phyloP scores from a whole-genome alignment of 2,329 filamentous ascomycete genomes.

The Diaporthe eres region DNA sequence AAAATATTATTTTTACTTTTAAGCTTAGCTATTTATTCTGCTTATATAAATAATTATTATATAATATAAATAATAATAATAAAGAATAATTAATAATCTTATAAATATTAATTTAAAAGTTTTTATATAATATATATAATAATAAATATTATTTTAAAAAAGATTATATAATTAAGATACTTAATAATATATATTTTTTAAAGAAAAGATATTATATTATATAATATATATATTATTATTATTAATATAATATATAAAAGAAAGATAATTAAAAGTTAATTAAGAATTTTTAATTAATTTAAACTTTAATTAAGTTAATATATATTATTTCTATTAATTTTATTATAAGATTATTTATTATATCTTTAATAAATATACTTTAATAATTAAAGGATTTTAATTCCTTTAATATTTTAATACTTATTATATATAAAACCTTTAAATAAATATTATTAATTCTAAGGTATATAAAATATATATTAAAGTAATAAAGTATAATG shows the following conservation, averaged over 20 bases:
- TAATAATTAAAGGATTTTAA: neutral
- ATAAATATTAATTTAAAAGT: too few species aligned
- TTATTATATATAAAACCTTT: neutral
- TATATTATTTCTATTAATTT: neutral
- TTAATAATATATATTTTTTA: too few species aligned
- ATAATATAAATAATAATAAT: neutral
- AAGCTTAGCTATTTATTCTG: neutral
- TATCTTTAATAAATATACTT: neutral
- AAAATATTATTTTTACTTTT: neutral
- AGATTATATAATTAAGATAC: too few species aligned
- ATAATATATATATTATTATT: too few species aligned
- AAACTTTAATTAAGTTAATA: neutral
- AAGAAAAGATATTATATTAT: too few species aligned
- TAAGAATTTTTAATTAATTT: neutral
- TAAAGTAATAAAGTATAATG: neutral
- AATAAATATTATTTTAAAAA: too few species aligned
- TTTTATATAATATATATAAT: too few species aligned
- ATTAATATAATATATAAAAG: neutral
- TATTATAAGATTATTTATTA: neutral
- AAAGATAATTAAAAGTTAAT: neutral
- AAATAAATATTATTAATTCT: neutral
- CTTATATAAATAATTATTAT: neutral
- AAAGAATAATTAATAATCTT: neutral
- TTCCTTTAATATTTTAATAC: neutral
- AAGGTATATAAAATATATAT: neutral